These are phyloP conservation scores for Beauveria sp. DNA, from an alignment of 2,329 filamentous ascomycete genomes.

Conservation along the genomic window DNA sequence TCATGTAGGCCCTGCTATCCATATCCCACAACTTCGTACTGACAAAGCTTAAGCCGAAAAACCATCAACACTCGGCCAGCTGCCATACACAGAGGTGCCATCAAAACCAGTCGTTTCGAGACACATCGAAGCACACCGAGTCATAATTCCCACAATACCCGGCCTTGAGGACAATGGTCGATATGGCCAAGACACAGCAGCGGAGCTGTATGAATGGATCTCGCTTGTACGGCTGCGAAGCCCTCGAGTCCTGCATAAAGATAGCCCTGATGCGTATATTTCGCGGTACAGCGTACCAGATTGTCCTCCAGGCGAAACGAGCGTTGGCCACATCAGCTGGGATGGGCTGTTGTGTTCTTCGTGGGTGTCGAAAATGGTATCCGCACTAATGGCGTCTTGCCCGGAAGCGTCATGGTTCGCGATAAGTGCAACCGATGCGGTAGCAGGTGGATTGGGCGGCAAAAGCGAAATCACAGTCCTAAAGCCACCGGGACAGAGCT, in stretches of 20 bases:
- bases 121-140: conserved; percentile 13
- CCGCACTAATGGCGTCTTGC: conserved; percentile 34
- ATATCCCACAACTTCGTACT: not conserved
- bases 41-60: not conserved
- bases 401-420: conserved; percentile 47
- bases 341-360: conserved; percentile 47
- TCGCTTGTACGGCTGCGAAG: conserved; percentile 59
- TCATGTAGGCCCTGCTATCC: not conserved
- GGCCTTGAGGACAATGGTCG: conserved; percentile 34
- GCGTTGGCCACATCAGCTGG: conserved; percentile 48
- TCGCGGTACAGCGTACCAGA: conserved; percentile 57
- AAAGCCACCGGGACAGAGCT: conserved; percentile 38
- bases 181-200: conserved; percentile 51
- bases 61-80: not conserved
- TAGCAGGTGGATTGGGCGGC: conserved; percentile 34
- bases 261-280: conserved; percentile 60
- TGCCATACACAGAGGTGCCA: not conserved
- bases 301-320: conserved; percentile 19
- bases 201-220: conserved; percentile 67
- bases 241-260: conserved; percentile 48
- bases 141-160: conserved; percentile 21
- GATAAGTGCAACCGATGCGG: conserved; percentile 44
- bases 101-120: not conserved
- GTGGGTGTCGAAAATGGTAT: conserved; percentile 43
- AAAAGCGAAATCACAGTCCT: conserved; percentile 46